Conservation (phyloP, 345 rosid genomes). For the Tarenaya hassleriana region DNA sequence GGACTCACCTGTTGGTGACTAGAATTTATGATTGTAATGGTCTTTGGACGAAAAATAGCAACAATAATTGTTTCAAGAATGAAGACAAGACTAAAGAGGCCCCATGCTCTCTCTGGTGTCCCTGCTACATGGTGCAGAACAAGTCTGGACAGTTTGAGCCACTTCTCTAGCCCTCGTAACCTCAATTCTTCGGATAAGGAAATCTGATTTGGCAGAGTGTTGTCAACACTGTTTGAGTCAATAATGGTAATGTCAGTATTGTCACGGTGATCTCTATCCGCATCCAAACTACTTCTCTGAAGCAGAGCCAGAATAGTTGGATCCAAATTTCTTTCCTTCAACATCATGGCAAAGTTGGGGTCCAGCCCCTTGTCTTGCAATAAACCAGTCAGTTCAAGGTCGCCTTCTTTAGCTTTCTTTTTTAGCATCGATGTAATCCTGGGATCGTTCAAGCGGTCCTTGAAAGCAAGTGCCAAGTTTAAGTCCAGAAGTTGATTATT, state of each 20-base stretch:
- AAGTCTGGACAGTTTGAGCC: slow-evolving; percentile 87
- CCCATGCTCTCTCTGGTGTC: slow-evolving; percentile 99
- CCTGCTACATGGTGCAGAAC: slow-evolving; percentile 87
- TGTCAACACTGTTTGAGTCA: slow-evolving; percentile 82
- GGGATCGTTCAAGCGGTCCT: slow-evolving; percentile 84
- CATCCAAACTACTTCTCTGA: slow-evolving; percentile 98
- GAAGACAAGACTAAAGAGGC: slow-evolving; percentile 86
- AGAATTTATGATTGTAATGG: slow-evolving; percentile 67
- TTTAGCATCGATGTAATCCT: slow-evolving; percentile 81
- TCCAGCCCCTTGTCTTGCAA: slow-evolving; percentile 97
- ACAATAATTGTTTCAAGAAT: slow-evolving; percentile 78
- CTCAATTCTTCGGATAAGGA: slow-evolving; percentile 93
- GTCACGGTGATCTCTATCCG: slow-evolving; percentile 96
- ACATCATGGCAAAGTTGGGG: slow-evolving; percentile 99
- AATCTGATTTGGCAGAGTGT: slow-evolving; percentile 70
- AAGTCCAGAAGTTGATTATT: slow-evolving; percentile 79
- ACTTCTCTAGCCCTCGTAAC: slow-evolving; percentile 89
- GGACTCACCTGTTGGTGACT: slow-evolving; percentile 83
- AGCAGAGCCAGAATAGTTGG: slow-evolving; percentile 92
- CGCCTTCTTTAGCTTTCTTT: slow-evolving; percentile 76
- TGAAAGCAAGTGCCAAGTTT: slow-evolving; percentile 79
- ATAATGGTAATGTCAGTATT: slow-evolving; percentile 52
- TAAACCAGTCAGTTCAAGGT: slow-evolving; percentile 71
- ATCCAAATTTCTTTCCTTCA: slow-evolving; percentile 93
- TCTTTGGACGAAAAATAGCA: slow-evolving; percentile 83